phyloP scores from a whole-genome alignment of 139 green algal genomes.

The Dunaliella primolecta region DNA sequence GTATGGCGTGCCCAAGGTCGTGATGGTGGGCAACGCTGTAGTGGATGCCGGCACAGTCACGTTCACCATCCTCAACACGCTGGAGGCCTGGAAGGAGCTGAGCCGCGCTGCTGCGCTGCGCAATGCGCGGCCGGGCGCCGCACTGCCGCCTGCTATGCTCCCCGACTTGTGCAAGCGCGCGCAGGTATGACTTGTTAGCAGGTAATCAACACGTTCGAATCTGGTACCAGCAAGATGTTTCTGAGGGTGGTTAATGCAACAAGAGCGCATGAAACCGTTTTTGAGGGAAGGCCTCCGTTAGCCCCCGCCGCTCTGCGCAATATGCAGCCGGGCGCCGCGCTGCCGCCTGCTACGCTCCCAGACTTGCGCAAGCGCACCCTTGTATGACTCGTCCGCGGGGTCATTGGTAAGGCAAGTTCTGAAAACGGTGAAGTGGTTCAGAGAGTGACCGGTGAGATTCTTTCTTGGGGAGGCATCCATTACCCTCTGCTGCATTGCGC shows the following conservation, averaged over 20 bases:
- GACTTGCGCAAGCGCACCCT: neutral
- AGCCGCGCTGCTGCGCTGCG: neutral
- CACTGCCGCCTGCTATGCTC: neutral
- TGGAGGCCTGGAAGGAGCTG: neutral
- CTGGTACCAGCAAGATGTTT: too few species aligned
- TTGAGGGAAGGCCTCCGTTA: too few species aligned
- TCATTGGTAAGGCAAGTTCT: too few species aligned
- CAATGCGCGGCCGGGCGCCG: neutral
- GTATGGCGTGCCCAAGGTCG: neutral
- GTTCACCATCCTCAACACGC: neutral
- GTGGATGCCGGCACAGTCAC: constrained; percentile 15
- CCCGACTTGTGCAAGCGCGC: neutral
- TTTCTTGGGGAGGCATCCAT: too few species aligned
- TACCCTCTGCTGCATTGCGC: neutral
- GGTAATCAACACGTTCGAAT: too few species aligned
- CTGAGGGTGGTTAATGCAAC: too few species aligned
- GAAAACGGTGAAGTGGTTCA: too few species aligned
- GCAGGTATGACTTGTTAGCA: too few species aligned
- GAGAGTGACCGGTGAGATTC: too few species aligned
- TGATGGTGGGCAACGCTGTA: neutral
- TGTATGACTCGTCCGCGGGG: too few species aligned
- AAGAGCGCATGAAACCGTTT: too few species aligned
- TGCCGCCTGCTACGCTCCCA: neutral
- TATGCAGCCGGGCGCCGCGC: too few species aligned
- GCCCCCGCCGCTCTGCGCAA: neutral